phyloP scores from a whole-genome alignment of 257 asterid species.

The Fraxinus cuspidata region DNA sequence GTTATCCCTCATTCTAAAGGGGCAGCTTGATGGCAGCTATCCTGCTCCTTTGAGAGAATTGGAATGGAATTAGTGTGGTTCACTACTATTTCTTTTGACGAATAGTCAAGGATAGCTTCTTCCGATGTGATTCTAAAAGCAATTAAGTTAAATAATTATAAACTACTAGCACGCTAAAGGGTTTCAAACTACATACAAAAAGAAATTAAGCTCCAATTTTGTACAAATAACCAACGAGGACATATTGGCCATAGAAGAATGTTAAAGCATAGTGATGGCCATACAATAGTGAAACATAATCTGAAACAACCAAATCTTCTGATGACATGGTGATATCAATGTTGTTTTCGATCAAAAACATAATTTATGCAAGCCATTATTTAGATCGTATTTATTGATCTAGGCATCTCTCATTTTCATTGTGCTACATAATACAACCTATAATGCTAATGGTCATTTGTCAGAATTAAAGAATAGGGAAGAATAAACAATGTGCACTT shows the following conservation, averaged over 20 bases:
- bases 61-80: neutral
- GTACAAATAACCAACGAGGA: neutral
- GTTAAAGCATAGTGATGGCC: neutral
- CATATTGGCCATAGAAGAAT: neutral
- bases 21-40: neutral
- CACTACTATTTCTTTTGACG: neutral
- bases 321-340: neutral
- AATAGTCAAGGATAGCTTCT: neutral
- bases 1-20: neutral
- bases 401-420: neutral
- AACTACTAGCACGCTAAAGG: neutral
- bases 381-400: conserved; percentile 10
- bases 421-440: conserved; percentile 7
- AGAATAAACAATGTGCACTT: neutral
- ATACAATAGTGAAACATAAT: neutral
- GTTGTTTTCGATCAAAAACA: conserved; percentile 10
- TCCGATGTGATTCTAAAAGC: neutral
- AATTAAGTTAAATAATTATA: conserved; percentile 2
- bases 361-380: conserved; percentile 2
- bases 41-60: neutral
- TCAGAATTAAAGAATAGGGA: neutral
- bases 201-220: conserved; percentile 5
- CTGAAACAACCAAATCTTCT: neutral
- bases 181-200: neutral
- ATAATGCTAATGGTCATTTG: neutral